Base-by-base conservation (phyloP, 2,329 filamentous ascomycete genomes). In the Aspergillus alliaceus region DNA sequence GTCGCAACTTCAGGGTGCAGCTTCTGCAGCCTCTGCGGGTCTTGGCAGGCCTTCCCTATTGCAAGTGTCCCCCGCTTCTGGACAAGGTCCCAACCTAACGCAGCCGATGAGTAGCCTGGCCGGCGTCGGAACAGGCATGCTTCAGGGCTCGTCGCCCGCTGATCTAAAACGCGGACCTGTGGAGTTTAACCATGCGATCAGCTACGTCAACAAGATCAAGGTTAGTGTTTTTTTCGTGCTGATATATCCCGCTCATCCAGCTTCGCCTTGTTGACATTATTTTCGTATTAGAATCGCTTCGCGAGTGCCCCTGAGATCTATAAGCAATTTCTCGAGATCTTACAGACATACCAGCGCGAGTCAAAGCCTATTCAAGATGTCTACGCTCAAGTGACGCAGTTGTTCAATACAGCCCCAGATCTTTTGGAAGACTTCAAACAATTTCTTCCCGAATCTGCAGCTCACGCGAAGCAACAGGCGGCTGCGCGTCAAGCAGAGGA, bases 191-290 rank as follows among this genome's bases (percentile, higher is more conserved):
- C 95, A 99, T 77, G 95, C 95, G 0, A 99, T 99, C 62, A 98
- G 93, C 73, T 99, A 99, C 69, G 95, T 99, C 54, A 99, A 99
- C 73, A 99, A 99, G 79, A 99, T 99, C 69, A 99, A 99, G 88
- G 93, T 95, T 78, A 74, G 84, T 58, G 24, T 46, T 18, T 4
- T 56, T 34, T 22, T 24, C n/a, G 5, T 6, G 8, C 11, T 18
- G n/a, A n/a, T n/a, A n/a, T n/a, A 12, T 22, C 11, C 44, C 15
- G 8, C 14, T 12, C n/a, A 15, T 18, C n/a, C n/a, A 24, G 3
- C 2, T 37, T 35, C 51, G 15, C 27, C 8, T 29, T 46, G 39
- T 20, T 51, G 14, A 55, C 44, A 4, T 40, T 6, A 25, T 46
- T 15, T 32, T 27, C 15, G 32, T 42, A 18, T 25, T 57, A 96